phyloP scores from a whole-genome alignment of 2,329 filamentous ascomycete genomes.

The Coniochaeta ligniaria region DNA sequence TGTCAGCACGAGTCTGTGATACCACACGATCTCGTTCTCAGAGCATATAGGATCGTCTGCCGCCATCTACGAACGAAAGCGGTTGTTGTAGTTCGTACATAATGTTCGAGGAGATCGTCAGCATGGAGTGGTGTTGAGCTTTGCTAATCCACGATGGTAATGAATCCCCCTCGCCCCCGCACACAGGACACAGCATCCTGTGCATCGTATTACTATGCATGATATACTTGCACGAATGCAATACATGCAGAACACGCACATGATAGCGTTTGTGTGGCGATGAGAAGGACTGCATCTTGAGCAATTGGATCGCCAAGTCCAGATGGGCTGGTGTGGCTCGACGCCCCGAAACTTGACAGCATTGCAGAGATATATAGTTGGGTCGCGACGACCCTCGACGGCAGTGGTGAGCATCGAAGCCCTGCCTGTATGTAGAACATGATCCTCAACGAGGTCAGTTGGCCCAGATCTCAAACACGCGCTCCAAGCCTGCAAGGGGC shows the following conservation, averaged over 20 bases:
- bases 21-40: background rate
- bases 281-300: background rate
- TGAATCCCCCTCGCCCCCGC: background rate
- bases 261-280: background rate
- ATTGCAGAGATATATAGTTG: background rate
- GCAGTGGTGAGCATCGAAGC: background rate
- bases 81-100: background rate
- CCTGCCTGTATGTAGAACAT: background rate
- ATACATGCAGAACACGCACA: background rate
- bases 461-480: background rate
- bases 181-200: background rate
- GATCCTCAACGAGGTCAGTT: background rate
- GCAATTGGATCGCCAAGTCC: background rate
- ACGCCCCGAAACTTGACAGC: background rate
- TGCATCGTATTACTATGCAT: background rate
- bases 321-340: background rate
- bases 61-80: background rate
- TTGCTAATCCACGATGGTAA: background rate
- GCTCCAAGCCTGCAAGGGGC: background rate
- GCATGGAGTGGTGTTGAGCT: background rate
- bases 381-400: too few species aligned
- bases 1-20: background rate
- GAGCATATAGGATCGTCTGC: background rate
- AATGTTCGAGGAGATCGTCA: background rate
- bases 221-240: background rate